Evolutionary conservation across 306 rosid genomes (phyloP).

Genomic region (Rubus parviflorus): DNA sequence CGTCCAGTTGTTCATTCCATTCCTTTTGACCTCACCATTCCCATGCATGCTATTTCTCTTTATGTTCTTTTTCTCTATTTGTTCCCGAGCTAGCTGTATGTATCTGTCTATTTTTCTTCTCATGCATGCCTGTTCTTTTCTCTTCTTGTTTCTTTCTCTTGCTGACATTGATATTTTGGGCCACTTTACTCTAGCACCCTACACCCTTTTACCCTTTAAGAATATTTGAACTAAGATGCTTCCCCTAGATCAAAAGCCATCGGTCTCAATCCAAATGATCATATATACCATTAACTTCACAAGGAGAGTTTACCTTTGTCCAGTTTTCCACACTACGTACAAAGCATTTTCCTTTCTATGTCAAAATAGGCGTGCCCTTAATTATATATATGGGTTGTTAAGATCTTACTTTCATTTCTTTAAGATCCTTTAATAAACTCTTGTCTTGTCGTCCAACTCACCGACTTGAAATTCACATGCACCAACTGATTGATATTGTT

Average conservation of each 20-base stretch:
- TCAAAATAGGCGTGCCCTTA: conserved; percentile 11
- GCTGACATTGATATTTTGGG: neutral
- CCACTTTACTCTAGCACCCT: conserved; percentile 19
- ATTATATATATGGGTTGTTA: neutral
- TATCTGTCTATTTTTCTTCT: conserved; percentile 23
- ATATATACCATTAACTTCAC: neutral
- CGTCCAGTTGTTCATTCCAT: conserved; percentile 20
- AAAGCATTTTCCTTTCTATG: neutral
- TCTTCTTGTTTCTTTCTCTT: neutral
- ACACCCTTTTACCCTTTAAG: conserved; percentile 16
- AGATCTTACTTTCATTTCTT: conserved; percentile 17
- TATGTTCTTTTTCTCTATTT: neutral
- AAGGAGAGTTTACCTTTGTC: neutral
- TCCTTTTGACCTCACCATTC: conserved; percentile 36
- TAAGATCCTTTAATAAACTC: neutral
- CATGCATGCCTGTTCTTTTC: conserved; percentile 19
- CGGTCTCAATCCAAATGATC: conserved; percentile 3
- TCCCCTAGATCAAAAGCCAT: conserved; percentile 15
- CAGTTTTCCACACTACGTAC: neutral
- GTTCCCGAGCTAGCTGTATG: neutral
- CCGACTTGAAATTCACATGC: neutral
- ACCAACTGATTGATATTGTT: neutral
- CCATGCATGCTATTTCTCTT: conserved; percentile 14
- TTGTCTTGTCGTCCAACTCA: conserved; percentile 17
- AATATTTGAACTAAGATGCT: conserved; percentile 11